Evolutionary conservation across 1,284 basidiomycete species (phyloP).

Genomic region (Heterobasidion irregulare): DNA sequence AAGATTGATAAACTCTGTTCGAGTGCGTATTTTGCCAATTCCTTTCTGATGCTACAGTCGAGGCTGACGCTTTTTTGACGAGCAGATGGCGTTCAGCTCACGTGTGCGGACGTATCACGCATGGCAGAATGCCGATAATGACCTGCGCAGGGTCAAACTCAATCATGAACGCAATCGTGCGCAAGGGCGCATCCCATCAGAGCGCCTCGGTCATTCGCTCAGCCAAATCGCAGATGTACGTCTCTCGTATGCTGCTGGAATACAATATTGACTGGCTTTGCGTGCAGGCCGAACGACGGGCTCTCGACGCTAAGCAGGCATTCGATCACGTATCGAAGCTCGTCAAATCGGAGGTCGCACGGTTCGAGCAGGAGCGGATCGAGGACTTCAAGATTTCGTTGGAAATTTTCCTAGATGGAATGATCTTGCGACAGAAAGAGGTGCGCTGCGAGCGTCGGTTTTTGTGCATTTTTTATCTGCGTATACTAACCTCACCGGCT

Average conservation of each 20-base stretch:
- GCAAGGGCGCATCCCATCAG: conserved; percentile 60
- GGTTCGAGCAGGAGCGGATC: conserved; percentile 91
- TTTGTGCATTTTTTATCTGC: too few species aligned
- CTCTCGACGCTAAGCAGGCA: conserved; percentile 75
- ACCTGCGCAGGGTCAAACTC: conserved; percentile 64
- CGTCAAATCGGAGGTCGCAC: conserved; percentile 85
- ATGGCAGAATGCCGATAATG: conserved; percentile 77
- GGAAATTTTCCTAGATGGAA: conserved; percentile 73
- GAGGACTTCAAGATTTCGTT: conserved; percentile 80
- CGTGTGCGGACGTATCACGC: conserved; percentile 77
- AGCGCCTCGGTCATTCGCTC: conserved; percentile 60
- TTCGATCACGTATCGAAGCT: conserved; percentile 85
- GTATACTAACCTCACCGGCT: too few species aligned
- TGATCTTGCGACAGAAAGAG: conserved; percentile 79
- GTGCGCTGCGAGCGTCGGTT: conserved; percentile 14
- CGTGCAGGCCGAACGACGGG: conserved; percentile 71
- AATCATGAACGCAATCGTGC: conserved; percentile 76
- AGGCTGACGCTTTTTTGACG: background rate
- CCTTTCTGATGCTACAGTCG: background rate
- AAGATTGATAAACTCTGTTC: conserved; percentile 82
- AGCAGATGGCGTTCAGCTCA: conserved; percentile 76
- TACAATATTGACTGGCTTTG: background rate
- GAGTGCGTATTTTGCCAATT: conserved; percentile 42
- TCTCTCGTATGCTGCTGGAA: conserved; percentile 5
- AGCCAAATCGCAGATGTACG: conserved; percentile 74